These are phyloP conservation scores for Blastocystis sp. DNA, from an alignment of 352 stramenopile species.

Conservation along the genomic window DNA sequence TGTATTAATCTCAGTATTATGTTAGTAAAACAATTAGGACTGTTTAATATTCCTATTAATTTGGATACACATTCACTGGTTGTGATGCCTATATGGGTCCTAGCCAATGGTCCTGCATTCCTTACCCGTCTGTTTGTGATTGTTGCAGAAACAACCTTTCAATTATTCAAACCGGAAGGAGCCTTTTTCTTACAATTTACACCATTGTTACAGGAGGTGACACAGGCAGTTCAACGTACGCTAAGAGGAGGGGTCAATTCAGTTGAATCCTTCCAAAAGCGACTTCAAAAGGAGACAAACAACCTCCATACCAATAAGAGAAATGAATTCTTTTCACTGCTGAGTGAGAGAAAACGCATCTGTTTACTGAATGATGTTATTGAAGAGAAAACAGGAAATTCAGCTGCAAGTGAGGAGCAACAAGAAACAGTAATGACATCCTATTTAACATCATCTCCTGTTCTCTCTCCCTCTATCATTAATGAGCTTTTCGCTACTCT, in stretches of 20 bases:
- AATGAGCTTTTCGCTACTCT: background rate
- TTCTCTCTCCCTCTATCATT: background rate
- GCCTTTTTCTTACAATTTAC: slow-evolving; percentile 43
- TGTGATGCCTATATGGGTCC: background rate
- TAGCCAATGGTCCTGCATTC: slow-evolving; percentile 9
- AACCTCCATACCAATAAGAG: background rate
- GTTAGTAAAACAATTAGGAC: background rate
- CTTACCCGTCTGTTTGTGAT: slow-evolving; percentile 11
- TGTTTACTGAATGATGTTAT: background rate
- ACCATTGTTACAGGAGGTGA: background rate
- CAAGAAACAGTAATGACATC: background rate
- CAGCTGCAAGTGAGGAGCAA: background rate
- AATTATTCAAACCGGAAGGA: background rate
- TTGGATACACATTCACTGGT: background rate
- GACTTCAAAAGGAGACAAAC: background rate
- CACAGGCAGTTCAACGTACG: background rate
- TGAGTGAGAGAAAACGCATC: background rate
- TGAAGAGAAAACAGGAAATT: background rate
- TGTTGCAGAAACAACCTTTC: slow-evolving; percentile 21
- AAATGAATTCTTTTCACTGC: background rate
- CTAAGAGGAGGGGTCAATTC: background rate
- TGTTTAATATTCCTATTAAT: background rate
- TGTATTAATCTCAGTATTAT: slow-evolving; percentile 56
- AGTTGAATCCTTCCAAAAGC: background rate
- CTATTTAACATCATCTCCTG: background rate